These are phyloP conservation scores for Yueomyces sp. DNA, from an alignment of 805 yeast species.

Conservation along the genomic window DNA sequence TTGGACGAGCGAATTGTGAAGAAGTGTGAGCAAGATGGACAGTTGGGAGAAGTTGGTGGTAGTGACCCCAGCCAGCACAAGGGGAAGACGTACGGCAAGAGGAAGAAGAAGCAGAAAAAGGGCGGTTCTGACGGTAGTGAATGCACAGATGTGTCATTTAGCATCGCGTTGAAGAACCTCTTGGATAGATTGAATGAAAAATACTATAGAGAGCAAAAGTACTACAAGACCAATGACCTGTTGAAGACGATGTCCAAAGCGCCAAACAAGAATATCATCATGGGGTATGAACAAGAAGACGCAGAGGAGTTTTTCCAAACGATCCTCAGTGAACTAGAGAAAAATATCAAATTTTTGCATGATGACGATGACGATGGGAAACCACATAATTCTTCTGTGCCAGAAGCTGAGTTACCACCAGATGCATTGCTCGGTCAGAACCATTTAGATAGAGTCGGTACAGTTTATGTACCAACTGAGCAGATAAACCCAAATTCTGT, in stretches of 20 bases:
- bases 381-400: conserved; percentile 10
- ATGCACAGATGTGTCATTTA: conserved; percentile 28
- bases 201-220: conserved; percentile 40
- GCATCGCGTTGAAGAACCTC: conserved; percentile 38
- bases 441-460: conserved; percentile 44
- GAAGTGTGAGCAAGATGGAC: conserved; percentile 6
- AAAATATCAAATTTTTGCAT: conserved; percentile 12
- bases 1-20: conserved; percentile 30
- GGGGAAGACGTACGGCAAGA: conserved; percentile 5
- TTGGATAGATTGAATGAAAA: conserved; percentile 41
- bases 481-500: conserved; percentile 62
- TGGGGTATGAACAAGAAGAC: conserved; percentile 88
- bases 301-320: conserved; percentile 93
- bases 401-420: conserved; percentile 20
- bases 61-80: conserved; percentile 1
- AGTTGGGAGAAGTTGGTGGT: not conserved
- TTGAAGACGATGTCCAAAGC: conserved; percentile 62
- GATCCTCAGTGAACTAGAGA: conserved; percentile 53
- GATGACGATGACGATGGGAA: conserved; percentile 9
- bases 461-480: conserved; percentile 55
- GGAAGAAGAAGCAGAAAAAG: conserved; percentile 8
- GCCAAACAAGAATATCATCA: conserved; percentile 61
- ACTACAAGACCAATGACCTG: conserved; percentile 47
- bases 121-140: conserved; percentile 9
- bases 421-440: conserved; percentile 29